Evolutionary conservation across 2,329 filamentous ascomycete species (phyloP).

Genomic region (Ambrosiella beaveri): DNA sequence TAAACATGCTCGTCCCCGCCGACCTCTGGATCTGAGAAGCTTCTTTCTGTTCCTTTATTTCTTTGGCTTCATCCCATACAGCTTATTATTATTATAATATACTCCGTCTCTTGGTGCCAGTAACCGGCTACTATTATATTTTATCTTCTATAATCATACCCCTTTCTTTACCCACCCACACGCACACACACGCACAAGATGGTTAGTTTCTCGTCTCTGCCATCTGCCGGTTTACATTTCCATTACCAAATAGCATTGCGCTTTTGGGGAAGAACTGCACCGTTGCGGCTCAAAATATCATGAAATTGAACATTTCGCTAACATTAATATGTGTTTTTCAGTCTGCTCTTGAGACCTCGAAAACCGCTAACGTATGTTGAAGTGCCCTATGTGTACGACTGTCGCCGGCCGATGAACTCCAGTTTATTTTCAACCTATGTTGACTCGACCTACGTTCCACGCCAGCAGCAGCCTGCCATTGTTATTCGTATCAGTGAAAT

Average conservation of each 20-base stretch:
- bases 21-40: neutral
- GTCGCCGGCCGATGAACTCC: no score
- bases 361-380: slow-evolving; percentile 11
- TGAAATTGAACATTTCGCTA: slow-evolving; percentile 3
- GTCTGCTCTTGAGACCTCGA: slow-evolving; percentile 10
- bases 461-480: neutral
- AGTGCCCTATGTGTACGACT: neutral
- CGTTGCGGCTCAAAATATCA: slow-evolving; percentile 6
- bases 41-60: slow-evolving; percentile 5
- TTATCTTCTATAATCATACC: slow-evolving; percentile 2
- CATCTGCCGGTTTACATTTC: neutral
- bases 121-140: slow-evolving; percentile 1
- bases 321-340: neutral
- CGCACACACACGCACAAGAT: neutral
- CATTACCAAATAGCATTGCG: slow-evolving; percentile 1
- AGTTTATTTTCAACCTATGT: no score
- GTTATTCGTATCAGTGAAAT: neutral
- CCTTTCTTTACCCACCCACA: no score
- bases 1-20: slow-evolving; percentile 8
- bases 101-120: slow-evolving; percentile 4
- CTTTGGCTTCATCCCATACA: slow-evolving; percentile 9
- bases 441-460: no score
- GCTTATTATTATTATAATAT: slow-evolving; percentile 4
- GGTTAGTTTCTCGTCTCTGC: slow-evolving; percentile 4
- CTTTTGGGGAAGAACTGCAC: neutral